Conservation (phyloP, 2,329 filamentous ascomycete species). For the Cordyceps cicadae region DNA sequence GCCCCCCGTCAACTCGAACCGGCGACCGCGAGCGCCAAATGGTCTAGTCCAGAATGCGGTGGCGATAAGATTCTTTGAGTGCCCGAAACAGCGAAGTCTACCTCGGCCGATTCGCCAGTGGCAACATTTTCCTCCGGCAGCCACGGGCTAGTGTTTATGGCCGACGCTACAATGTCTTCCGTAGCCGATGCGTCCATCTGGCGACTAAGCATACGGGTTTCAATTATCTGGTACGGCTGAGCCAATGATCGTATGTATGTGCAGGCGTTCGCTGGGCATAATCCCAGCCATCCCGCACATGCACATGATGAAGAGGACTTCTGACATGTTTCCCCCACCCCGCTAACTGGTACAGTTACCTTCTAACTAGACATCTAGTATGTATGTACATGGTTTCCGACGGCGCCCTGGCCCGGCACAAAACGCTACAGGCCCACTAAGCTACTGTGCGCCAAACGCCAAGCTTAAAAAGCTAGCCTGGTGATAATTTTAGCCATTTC, state of each 20-base stretch:
- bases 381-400: not conserved
- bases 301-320: not conserved
- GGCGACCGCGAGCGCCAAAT: not conserved
- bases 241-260: not conserved
- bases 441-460: not conserved
- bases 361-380: not conserved
- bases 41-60: not conserved
- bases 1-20: not conserved
- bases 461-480: slow-evolving; percentile 8
- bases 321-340: not conserved
- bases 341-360: not conserved
- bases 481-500: not conserved
- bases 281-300: not conserved
- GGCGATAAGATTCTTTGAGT: not conserved
- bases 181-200: not conserved
- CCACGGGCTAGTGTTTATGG: not conserved
- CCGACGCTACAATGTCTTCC: not conserved
- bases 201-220: not conserved
- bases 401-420: not conserved
- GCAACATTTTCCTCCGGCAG: not conserved
- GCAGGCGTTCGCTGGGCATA: not conserved
- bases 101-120: not conserved
- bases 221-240: not conserved
- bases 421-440: not conserved
- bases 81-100: not conserved